Percentiles rank a stretch among this genome's conserved stretches.
These are phyloP conservation scores for Cyberlindnera bimundalis DNA, from an alignment of 805 yeast species.

Conservation along the genomic window DNA sequence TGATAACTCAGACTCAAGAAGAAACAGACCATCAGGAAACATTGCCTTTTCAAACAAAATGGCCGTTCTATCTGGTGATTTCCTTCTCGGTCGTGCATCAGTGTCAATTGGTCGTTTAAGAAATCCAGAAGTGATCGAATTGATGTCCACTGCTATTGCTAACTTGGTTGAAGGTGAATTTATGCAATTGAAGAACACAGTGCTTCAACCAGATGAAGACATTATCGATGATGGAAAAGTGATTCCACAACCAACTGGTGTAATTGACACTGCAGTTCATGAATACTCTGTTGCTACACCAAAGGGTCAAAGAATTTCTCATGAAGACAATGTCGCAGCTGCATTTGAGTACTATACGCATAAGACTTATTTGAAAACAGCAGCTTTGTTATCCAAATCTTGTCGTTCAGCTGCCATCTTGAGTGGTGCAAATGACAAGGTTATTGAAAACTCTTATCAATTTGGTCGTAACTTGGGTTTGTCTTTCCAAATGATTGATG, in stretches of 20 bases:
- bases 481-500: constrained; percentile 95
- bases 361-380: constrained; percentile 94
- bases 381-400: constrained; percentile 89
- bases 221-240: constrained; percentile 44
- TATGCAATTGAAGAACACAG: constrained; percentile 96
- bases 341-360: constrained; percentile 94
- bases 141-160: constrained; percentile 93
- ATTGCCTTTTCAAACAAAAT: constrained; percentile 93
- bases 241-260: constrained; percentile 59
- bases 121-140: constrained; percentile 96
- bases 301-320: constrained; percentile 37
- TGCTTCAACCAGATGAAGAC: constrained; percentile 48
- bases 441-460: constrained; percentile 84
- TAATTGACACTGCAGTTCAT: constrained; percentile 49
- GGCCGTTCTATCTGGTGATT: constrained; percentile 98
- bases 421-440: constrained; percentile 71
- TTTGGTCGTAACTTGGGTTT: constrained; percentile 92
- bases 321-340: constrained; percentile 67
- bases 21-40: constrained; percentile 91
- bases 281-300: constrained; percentile 33
- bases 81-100: constrained; percentile 91
- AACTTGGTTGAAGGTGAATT: constrained; percentile 97
- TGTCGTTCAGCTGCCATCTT: constrained; percentile 91
- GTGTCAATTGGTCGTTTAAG: constrained; percentile 90
- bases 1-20: constrained; percentile 80